phyloP scores from a whole-genome alignment of 257 asterid species.

The Nicotiana paniculata region DNA sequence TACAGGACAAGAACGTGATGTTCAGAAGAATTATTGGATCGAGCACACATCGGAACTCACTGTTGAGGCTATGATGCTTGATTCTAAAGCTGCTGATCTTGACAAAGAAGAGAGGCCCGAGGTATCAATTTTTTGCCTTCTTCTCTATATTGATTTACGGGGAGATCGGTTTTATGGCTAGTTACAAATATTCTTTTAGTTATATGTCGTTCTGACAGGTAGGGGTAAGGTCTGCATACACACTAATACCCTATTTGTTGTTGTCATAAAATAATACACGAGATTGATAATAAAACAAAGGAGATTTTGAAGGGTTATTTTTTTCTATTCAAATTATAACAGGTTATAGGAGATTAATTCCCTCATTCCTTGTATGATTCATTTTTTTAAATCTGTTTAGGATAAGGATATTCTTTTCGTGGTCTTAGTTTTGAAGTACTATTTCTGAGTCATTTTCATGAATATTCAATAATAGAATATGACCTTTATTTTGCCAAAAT shows the following conservation, averaged over 20 bases:
- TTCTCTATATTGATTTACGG: too few species aligned
- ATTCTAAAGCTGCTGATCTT: slow-evolving; percentile 87
- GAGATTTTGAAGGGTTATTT: neutral
- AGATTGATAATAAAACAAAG: neutral
- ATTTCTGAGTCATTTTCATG: neutral
- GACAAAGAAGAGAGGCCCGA: slow-evolving; percentile 98
- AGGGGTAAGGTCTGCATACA: too few species aligned
- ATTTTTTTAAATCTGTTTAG: neutral
- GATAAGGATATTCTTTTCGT: neutral
- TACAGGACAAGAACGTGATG: slow-evolving; percentile 70
- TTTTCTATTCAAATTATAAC: neutral
- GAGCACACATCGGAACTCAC: slow-evolving; percentile 77
- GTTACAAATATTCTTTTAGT: too few species aligned
- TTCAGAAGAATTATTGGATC: slow-evolving; percentile 86
- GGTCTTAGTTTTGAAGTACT: neutral
- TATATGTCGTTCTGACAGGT: too few species aligned
- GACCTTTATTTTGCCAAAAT: neutral
- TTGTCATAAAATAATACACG: too few species aligned
- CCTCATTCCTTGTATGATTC: neutral
- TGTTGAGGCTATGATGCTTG: slow-evolving; percentile 96
- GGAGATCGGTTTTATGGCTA: neutral
- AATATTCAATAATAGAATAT: neutral
- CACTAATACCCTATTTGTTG: too few species aligned
- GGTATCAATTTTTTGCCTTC: slow-evolving; percentile 24
- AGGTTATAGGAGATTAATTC: neutral